Evolutionary conservation across 768 basidiomycete genomes (phyloP).

Genomic region (Kwoniella pini): DNA sequence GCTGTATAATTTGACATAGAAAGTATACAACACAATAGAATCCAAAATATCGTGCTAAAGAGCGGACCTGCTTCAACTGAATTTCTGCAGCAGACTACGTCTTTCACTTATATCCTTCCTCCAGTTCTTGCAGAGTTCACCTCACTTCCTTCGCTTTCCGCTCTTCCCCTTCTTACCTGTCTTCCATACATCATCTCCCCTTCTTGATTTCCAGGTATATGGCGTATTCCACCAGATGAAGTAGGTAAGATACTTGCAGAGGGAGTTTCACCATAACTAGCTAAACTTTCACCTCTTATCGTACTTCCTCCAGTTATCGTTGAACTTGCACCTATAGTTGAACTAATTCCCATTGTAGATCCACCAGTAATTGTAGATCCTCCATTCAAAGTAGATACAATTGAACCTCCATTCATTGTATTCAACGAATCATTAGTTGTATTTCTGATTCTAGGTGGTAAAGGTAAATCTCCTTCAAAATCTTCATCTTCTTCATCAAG

Average conservation of each 20-base stretch:
- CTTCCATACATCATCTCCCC: conserved; percentile 18
- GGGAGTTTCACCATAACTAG: conserved; percentile 20
- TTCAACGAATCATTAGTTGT: conserved; percentile 1
- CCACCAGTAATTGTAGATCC: conserved; percentile 4
- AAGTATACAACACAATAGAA: too few relatives aligned
- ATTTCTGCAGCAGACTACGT: too few relatives aligned
- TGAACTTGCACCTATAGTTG: not conserved
- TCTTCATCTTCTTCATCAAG: conserved; percentile 23
- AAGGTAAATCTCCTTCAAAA: not conserved
- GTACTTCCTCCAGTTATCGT: conserved; percentile 8
- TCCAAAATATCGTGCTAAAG: too few relatives aligned
- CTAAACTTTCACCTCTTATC: conserved; percentile 22
- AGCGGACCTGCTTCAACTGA: too few relatives aligned
- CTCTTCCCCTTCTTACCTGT: conserved; percentile 9
- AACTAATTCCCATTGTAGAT: not conserved
- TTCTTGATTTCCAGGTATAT: not conserved
- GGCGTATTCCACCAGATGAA: not conserved
- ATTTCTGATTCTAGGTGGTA: not conserved
- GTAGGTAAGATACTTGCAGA: conserved; percentile 1
- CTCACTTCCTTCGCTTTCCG: conserved; percentile 19
- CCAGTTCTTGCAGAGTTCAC: not conserved
- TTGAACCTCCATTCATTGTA: not conserved
- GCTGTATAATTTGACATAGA: too few relatives aligned
- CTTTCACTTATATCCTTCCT: conserved; percentile 4
- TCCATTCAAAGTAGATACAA: conserved; percentile 1